These are phyloP conservation scores for Colletotrichum orbiculare DNA, from an alignment of 2,329 filamentous ascomycete species.

Conservation along the genomic window DNA sequence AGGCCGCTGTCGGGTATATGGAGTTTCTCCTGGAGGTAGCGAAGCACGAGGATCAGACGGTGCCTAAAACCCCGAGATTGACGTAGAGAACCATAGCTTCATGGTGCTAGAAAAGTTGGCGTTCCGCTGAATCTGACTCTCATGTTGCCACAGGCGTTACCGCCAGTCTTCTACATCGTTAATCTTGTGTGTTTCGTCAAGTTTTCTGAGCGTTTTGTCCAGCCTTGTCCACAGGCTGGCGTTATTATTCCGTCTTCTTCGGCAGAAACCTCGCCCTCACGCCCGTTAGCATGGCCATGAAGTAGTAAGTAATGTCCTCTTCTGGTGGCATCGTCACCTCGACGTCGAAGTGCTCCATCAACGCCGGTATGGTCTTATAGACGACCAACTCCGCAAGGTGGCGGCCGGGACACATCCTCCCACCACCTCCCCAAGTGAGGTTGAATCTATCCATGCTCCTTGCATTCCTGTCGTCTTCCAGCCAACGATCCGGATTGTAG, in stretches of 20 bases:
- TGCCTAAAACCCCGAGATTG: too few relatives aligned
- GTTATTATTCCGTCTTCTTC: neutral
- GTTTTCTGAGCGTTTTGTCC: too few relatives aligned
- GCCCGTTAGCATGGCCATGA: conserved; percentile 63
- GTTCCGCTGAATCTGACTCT: too few relatives aligned
- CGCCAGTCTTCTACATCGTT: too few relatives aligned
- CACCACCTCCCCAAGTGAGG: conserved; percentile 63
- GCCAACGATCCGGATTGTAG: conserved; percentile 62
- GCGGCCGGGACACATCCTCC: conserved; percentile 61
- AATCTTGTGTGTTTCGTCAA: too few relatives aligned
- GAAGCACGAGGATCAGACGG: neutral
- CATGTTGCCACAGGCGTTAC: too few relatives aligned
- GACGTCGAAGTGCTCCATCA: conserved; percentile 59
- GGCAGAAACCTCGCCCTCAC: conserved; percentile 54
- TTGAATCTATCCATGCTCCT: conserved; percentile 59
- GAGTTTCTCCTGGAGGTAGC: conserved; percentile 49
- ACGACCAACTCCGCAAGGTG: conserved; percentile 63
- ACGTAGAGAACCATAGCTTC: too few relatives aligned
- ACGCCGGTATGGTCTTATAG: conserved; percentile 52
- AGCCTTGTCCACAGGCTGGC: neutral
- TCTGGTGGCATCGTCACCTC: conserved; percentile 52
- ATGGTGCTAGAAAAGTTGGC: too few relatives aligned
- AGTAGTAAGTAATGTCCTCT: conserved; percentile 57
- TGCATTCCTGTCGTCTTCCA: conserved; percentile 43
- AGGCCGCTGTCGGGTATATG: conserved; percentile 59